Evolutionary conservation across 371 early-diverging fungal species (phyloP), one percentile per base, ranked within the genome.

Genomic region (Lichtheimia ornata): DNA sequence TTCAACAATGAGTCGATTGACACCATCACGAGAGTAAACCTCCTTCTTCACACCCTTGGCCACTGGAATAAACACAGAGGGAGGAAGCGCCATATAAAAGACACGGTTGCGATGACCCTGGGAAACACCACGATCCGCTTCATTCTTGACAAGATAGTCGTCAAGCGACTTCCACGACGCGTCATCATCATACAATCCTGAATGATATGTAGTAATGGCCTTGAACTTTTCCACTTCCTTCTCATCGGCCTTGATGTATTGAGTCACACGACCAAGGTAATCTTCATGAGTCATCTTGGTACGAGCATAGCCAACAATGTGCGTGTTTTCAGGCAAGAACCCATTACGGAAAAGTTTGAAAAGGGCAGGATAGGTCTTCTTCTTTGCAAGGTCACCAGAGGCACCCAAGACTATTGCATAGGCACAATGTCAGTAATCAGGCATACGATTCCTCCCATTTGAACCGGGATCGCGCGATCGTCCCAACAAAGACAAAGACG

Each of bases 301-400:
- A 51, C 99, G 91, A n/a, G 98, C 97, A 81, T 98, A 99, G 40
- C 97, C 99, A 22, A 99, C 79, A 66, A 99, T 94, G 49, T 84
- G 76, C 20, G 86, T 78, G 51, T 88, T 85, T n/a, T 80, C 74
- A 7, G 94, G 92, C n/a, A 96, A 81, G 67, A 91, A 90, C 5
- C 81, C 79, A 67, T 88, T 83, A 50, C 80, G 84, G 73, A 79
- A 95, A 50, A 94, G 88, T 54, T 87, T 90, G 69, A 89, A 99
- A 28, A 97, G 87, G 7, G 98, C 95, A 24, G 98, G 98, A 70
- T 95, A 97, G 20, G 99, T 95, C 85, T 99, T 99, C 67, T 95
- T 95, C 85, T 94, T 95, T 52, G 95, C 97, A 63, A 96, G 82
- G 65, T 96, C 97, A 49, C 96, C 94, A 18, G 93, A 93, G 12